Percentiles rank a stretch among this genome's conserved stretches.
phyloP scores from a whole-genome alignment of 202 grass and related monocot genomes.

The Panicum virgatum region DNA sequence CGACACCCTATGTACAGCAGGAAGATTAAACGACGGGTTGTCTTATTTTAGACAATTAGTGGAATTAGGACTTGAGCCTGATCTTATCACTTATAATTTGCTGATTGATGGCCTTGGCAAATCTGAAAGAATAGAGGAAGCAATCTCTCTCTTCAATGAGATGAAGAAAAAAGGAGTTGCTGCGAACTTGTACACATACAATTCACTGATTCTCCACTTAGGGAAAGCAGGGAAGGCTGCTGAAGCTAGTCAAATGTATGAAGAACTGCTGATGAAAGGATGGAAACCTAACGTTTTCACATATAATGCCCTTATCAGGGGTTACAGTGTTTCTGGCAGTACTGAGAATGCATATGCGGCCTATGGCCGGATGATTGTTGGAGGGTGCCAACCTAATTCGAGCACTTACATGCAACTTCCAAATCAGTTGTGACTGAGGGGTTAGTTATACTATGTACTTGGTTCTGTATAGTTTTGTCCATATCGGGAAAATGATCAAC shows the following conservation, averaged over 20 bases:
- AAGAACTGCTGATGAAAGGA: constrained; percentile 74
- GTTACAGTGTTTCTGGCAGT: constrained; percentile 64
- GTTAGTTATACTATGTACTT: constrained; percentile 28
- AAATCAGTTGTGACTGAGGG: constrained; percentile 49
- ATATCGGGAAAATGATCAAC: constrained; percentile 23
- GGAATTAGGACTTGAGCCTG: constrained; percentile 65
- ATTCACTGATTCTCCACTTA: constrained; percentile 84
- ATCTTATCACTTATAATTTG: constrained; percentile 87
- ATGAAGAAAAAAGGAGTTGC: constrained; percentile 75
- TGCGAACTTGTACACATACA: constrained; percentile 87
- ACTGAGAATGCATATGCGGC: constrained; percentile 72
- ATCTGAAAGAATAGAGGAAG: constrained; percentile 72
- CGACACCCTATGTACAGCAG: constrained; percentile 55
- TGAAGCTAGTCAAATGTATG: constrained; percentile 82
- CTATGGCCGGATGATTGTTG: constrained; percentile 77
- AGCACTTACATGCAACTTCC: constrained; percentile 92
- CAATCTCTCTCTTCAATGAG: constrained; percentile 64
- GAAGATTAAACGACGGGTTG: constrained; percentile 64
- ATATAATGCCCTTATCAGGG: constrained; percentile 87
- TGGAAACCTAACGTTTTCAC: constrained; percentile 89
- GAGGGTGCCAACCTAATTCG: constrained; percentile 75
- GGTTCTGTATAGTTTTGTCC: constrained; percentile 41
- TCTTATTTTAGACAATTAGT: constrained; percentile 69
- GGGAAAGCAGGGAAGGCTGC: constrained; percentile 68
- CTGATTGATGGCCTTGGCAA: constrained; percentile 81